A percentile compares a stretch with the other conserved stretches of the same genome.
Evolutionary conservation across 2,329 filamentous ascomycete genomes (phyloP).

Genomic region (Phaeosphaeria sp.): DNA sequence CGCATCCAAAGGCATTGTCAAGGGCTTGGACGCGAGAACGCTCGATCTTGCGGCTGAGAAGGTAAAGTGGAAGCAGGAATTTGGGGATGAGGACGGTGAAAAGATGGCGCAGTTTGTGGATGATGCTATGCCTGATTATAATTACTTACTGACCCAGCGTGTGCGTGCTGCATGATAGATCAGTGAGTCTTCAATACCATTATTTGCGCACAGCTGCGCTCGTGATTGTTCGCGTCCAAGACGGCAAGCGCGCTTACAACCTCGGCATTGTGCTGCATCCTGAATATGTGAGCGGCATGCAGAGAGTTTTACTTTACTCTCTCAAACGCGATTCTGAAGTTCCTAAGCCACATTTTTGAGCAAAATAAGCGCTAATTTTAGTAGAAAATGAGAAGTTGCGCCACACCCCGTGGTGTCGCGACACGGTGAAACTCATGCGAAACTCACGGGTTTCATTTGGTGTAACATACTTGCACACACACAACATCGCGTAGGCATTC

Average conservation of each 20-base stretch:
- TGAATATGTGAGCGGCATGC: not conserved
- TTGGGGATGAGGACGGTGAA: constrained; percentile 11
- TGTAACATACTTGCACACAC: not conserved
- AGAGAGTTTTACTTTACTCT: not conserved
- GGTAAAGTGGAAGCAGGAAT: constrained; percentile 18
- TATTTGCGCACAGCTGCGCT: not conserved
- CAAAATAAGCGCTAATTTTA: not conserved
- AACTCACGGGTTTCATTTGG: not conserved
- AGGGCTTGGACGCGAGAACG: constrained; percentile 9
- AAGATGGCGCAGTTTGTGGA: constrained; percentile 10
- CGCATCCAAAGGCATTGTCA: constrained; percentile 13
- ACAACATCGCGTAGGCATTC: not conserved
- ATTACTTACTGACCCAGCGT: constrained; percentile 12
- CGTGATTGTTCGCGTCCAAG: not conserved
- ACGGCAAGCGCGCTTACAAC: not conserved
- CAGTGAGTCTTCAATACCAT: not conserved
- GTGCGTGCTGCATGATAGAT: not conserved
- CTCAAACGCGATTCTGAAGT: not conserved
- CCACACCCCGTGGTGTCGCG: not conserved
- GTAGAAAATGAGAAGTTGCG: not conserved
- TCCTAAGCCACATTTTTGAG: not conserved
- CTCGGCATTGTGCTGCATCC: not conserved
- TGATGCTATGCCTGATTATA: constrained; percentile 18
- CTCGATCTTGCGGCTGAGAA: constrained; percentile 15
- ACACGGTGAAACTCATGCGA: not conserved